phyloP scores from a whole-genome alignment of 768 basidiomycete genomes.

The Amanita muscaria region DNA sequence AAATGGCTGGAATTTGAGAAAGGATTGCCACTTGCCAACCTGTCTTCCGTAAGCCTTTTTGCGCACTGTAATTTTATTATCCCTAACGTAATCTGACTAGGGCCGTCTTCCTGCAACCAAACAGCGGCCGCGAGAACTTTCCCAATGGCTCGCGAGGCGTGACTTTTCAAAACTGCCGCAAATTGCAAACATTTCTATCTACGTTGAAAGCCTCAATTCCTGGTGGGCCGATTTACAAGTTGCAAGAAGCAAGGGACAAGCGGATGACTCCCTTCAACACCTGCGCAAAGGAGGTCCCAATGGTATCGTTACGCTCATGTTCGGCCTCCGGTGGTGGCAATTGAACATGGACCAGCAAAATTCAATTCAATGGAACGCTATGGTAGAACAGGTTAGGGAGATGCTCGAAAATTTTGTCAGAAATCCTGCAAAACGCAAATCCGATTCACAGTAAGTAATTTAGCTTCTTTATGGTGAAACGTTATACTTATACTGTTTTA shows the following conservation, averaged over 20 bases:
- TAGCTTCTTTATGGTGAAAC: too few species aligned
- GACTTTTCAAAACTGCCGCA: not conserved
- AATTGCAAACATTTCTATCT: not conserved
- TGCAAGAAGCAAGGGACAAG: not conserved
- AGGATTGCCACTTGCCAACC: not conserved
- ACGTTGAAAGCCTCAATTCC: not conserved
- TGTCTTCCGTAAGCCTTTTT: not conserved
- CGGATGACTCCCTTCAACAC: not conserved
- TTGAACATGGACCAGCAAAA: not conserved
- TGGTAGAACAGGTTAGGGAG: not conserved
- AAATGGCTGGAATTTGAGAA: slow-evolving; percentile 2
- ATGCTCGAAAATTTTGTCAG: slow-evolving; percentile 20
- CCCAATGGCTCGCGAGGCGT: not conserved
- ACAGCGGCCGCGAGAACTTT: not conserved
- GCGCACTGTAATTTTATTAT: not conserved
- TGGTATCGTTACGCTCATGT: slow-evolving; percentile 4
- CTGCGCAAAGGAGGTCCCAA: slow-evolving; percentile 1
- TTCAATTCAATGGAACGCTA: not conserved
- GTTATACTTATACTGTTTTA: too few species aligned
- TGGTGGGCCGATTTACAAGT: slow-evolving; percentile 5
- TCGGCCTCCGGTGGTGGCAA: slow-evolving; percentile 4
- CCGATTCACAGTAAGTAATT: too few species aligned
- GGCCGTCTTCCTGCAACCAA: slow-evolving; percentile 2
- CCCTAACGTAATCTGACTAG: not conserved
- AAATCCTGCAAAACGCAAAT: too few species aligned